Evolutionary conservation across 805 yeast genomes (phyloP).

Genomic region (Wickerhamiella brachini): DNA sequence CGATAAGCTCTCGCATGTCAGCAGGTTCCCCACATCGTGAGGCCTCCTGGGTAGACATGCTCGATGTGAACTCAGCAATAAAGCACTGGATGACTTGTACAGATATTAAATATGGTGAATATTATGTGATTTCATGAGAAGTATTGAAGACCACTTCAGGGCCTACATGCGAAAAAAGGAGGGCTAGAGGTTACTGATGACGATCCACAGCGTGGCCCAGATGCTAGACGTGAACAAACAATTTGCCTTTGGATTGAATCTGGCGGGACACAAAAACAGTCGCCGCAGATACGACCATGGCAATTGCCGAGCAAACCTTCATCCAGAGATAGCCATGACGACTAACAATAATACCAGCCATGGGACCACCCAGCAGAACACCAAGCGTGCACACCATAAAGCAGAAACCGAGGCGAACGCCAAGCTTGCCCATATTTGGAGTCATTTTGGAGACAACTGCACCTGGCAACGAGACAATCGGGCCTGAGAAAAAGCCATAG

Average conservation of each 20-base stretch:
- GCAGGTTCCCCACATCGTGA: not conserved
- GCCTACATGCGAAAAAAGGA: no score
- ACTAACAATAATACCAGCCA: constrained; percentile 20
- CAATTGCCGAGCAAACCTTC: constrained; percentile 8
- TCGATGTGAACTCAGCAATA: no score
- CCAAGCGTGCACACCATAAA: constrained; percentile 43
- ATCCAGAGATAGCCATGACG: constrained; percentile 16
- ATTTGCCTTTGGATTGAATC: not conserved
- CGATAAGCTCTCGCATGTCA: constrained; percentile 21
- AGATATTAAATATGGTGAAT: no score
- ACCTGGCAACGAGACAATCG: constrained; percentile 23
- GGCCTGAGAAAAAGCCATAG: constrained; percentile 24
- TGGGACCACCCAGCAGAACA: constrained; percentile 21
- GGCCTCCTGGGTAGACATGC: no score
- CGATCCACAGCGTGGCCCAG: no score
- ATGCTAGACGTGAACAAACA: not conserved
- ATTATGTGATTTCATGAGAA: no score
- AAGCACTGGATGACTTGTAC: no score
- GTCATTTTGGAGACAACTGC: constrained; percentile 22
- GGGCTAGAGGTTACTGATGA: no score
- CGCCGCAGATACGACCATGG: not conserved
- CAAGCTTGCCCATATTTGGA: constrained; percentile 17
- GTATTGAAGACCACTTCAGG: no score
- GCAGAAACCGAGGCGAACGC: constrained; percentile 44
- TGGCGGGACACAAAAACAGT: not conserved